These are phyloP conservation scores for Magnaporthales sp. DNA, from an alignment of 2,329 filamentous ascomycete genomes.

Conservation along the genomic window DNA sequence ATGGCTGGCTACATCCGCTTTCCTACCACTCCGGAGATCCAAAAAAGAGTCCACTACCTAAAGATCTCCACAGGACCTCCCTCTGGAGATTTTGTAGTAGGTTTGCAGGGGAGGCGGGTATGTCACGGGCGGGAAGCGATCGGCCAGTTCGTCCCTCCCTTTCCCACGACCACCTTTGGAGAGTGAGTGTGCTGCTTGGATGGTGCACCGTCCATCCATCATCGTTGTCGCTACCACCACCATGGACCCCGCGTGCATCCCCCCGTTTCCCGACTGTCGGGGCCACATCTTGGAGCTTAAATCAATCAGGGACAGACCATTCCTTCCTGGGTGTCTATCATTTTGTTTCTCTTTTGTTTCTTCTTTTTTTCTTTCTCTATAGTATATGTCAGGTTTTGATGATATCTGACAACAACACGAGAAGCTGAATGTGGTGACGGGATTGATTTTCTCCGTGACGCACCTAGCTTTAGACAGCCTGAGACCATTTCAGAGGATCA, in stretches of 20 bases:
- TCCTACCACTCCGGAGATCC: background rate
- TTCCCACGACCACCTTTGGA: background rate
- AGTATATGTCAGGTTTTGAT: background rate
- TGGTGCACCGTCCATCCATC: background rate
- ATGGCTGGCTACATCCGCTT: background rate
- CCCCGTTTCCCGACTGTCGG: slow-evolving; percentile 1
- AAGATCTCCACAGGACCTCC: background rate
- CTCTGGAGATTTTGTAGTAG: background rate
- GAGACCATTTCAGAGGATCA: background rate
- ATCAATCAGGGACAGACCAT: background rate
- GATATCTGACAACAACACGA: background rate
- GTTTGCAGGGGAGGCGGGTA: slow-evolving; percentile 1
- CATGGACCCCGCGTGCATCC: background rate
- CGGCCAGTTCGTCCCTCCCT: slow-evolving; percentile 1
- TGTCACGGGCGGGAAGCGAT: background rate
- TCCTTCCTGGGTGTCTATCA: background rate
- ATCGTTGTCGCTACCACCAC: background rate
- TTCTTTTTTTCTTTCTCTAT: background rate
- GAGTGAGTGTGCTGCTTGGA: background rate
- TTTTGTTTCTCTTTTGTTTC: background rate
- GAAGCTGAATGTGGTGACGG: background rate
- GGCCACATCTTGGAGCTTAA: background rate
- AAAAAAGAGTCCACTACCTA: background rate
- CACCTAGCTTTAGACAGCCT: background rate
- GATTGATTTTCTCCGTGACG: background rate